Evolutionary conservation across 805 yeast species (phyloP), one percentile per base, ranked within the genome.

Genomic region (Ogataea neopini): DNA sequence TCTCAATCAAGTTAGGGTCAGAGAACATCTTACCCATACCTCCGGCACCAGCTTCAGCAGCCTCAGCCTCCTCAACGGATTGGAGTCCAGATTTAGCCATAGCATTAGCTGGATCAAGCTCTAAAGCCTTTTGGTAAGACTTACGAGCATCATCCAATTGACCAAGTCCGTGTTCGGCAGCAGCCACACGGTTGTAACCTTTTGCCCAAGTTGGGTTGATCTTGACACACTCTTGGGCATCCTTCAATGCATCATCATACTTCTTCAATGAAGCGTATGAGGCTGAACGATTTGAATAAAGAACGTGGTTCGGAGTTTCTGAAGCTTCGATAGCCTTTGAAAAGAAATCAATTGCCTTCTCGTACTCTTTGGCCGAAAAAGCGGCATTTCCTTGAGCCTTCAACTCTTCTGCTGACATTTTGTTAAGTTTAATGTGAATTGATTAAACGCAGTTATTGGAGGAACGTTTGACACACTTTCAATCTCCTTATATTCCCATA

Each of bases 301-400:
- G 75, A 14, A 94, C 97, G 65, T 92, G 97, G 68, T 92, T 94
- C 53, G 97, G 96, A 5, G 76, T 54, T 38, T 83, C 75, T 0
- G 96, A 83, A 11, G 80, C 88, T 38, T 82, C 95, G 61, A 92
- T 94, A 28, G 97, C 99, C 66, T 87, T 77, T 15, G 92, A 71
- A 71, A 94, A 94, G 44, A 73, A 69, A 29, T 86, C 96, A 48
- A 86, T 80, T 35, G 99, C 98, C 56, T 81, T 76, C 18, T 73
- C 72, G 66, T 80, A 94, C 46, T 92, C 88, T 69, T 94, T 92
- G 44, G 90, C 88, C 19, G 89, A 81, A 65, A 94, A 94, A 37
- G 89, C 94, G 54, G 89, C 86, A 73, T 94, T 94, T 59, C 99
- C 99, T 69, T 88, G 84, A 22, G 95, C 87, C 72, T 94, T 94